These are phyloP conservation scores for Leccinum pachyderme DNA, from an alignment of 1,284 basidiomycete genomes.

Conservation along the genomic window DNA sequence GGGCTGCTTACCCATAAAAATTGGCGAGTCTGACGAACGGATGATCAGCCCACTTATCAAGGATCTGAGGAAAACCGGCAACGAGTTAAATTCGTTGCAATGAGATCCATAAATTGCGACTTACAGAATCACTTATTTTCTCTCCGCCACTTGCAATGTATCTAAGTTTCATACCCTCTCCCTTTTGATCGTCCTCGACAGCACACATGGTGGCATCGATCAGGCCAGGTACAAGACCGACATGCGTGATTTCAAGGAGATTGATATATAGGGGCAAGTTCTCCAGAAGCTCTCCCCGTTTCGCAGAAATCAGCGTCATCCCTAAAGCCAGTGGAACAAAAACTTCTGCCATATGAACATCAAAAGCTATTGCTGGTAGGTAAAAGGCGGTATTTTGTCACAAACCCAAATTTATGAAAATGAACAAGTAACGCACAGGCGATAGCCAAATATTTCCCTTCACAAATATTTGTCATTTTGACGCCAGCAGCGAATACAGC, in stretches of 20 bases:
- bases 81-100: not conserved
- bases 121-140: slow-evolving; percentile 52
- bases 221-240: slow-evolving; percentile 53
- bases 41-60: slow-evolving; percentile 51
- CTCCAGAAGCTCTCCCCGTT: slow-evolving; percentile 45
- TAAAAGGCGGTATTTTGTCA: not conserved
- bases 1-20: slow-evolving; percentile 45
- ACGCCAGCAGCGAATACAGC: slow-evolving; percentile 40
- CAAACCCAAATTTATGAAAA: not conserved
- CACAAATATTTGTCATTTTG: slow-evolving; percentile 35
- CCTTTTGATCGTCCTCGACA: slow-evolving; percentile 32
- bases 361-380: slow-evolving; percentile 45
- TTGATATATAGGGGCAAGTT: slow-evolving; percentile 45
- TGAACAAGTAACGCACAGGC: slow-evolving; percentile 37
- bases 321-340: slow-evolving; percentile 44
- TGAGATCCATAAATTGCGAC: slow-evolving; percentile 10
- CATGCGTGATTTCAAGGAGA: slow-evolving; percentile 47
- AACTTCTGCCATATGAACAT: slow-evolving; percentile 50
- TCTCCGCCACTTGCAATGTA: slow-evolving; percentile 53
- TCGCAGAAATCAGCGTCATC: slow-evolving; percentile 45
- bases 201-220: slow-evolving; percentile 52
- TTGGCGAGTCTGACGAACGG: slow-evolving; percentile 46
- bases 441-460: slow-evolving; percentile 43
- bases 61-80: slow-evolving; percentile 34
- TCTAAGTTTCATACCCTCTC: slow-evolving; percentile 35